phyloP scores from a whole-genome alignment of 176 grass and related monocot genomes.

The Carex cristatella region DNA sequence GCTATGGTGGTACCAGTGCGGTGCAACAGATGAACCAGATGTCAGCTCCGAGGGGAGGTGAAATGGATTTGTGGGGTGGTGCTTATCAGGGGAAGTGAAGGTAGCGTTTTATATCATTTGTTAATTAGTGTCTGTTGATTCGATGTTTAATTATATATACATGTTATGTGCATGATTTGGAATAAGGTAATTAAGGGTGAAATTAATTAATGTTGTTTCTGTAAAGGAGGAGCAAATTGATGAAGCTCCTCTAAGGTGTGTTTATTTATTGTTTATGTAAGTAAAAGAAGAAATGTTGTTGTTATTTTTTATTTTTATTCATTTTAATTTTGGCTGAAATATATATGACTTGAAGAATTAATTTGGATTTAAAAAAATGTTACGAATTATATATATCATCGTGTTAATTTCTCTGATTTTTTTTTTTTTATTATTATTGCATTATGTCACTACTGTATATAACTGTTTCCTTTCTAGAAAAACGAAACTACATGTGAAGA shows the following conservation, averaged over 20 bases:
- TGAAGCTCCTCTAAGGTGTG: not conserved
- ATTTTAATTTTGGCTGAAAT: not conserved
- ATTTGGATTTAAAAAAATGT: not conserved
- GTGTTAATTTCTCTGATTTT: not conserved
- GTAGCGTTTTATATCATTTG: not conserved
- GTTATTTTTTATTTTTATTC: not conserved
- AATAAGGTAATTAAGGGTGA: constrained; percentile 10
- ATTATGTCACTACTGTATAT: not conserved
- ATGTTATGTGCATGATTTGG: not conserved
- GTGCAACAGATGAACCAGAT: constrained; percentile 75
- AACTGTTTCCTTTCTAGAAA: constrained; percentile 1
- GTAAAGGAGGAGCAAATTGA: constrained; percentile 12
- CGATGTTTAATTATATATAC: not conserved
- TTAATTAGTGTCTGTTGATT: not conserved
- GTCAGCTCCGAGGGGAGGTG: constrained; percentile 51
- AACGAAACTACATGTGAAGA: not conserved
- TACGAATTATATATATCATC: not conserved
- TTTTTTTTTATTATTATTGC: not conserved
- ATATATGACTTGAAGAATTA: not conserved
- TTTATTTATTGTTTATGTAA: constrained; percentile 29
- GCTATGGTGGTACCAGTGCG: constrained; percentile 34
- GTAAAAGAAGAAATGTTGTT: constrained; percentile 11
- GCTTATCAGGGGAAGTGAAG: constrained; percentile 29
- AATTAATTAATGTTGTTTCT: not conserved
- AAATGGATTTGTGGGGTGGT: constrained; percentile 96